A percentile compares a stretch with the other conserved stretches of the same genome.
These are phyloP conservation scores for Candida qinlingensis DNA, from an alignment of 805 yeast genomes.

Conservation along the genomic window DNA sequence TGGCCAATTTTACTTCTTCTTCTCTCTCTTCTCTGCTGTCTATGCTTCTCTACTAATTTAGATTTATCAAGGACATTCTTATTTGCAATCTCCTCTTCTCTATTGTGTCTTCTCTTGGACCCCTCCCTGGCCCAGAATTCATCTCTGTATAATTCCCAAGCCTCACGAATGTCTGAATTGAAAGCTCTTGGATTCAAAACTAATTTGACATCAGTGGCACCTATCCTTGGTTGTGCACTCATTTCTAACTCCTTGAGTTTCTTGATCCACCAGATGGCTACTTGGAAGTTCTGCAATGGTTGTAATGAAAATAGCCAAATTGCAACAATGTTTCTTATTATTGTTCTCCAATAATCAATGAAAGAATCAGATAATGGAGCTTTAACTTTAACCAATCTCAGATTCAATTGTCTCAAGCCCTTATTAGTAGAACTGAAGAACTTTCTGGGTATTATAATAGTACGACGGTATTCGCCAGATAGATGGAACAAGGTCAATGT, in stretches of 20 bases:
- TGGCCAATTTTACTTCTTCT: conserved; percentile 26
- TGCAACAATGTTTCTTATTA: conserved; percentile 23
- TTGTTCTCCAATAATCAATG: conserved; percentile 29
- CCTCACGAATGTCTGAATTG: conserved; percentile 77
- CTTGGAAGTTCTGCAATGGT: conserved; percentile 8
- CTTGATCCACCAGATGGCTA: conserved; percentile 9
- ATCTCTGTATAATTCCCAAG: conserved; percentile 90
- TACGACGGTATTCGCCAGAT: conserved; percentile 85
- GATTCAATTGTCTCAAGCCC: conserved; percentile 79
- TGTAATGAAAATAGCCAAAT: conserved; percentile 6
- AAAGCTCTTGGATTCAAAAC: conserved; percentile 79
- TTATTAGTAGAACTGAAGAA: conserved; percentile 82
- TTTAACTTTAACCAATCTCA: conserved; percentile 63
- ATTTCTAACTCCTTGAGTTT: conserved; percentile 22
- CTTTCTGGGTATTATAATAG: conserved; percentile 75
- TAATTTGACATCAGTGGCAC: conserved; percentile 73
- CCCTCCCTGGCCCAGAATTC: conserved; percentile 92
- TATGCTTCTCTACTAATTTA: conserved; percentile 31
- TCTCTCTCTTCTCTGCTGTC: conserved; percentile 36
- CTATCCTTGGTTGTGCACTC: conserved; percentile 56
- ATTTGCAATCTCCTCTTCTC: not conserved
- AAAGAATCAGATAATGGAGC: conserved; percentile 32
- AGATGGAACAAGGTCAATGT: conserved; percentile 74
- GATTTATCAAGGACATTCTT: conserved; percentile 21
- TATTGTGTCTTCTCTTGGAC: conserved; percentile 44